Percentiles rank a stretch among this genome's conserved stretches.
Evolutionary conservation across 257 asterid genomes (phyloP).

Genomic region (Solanum appendiculatum): DNA sequence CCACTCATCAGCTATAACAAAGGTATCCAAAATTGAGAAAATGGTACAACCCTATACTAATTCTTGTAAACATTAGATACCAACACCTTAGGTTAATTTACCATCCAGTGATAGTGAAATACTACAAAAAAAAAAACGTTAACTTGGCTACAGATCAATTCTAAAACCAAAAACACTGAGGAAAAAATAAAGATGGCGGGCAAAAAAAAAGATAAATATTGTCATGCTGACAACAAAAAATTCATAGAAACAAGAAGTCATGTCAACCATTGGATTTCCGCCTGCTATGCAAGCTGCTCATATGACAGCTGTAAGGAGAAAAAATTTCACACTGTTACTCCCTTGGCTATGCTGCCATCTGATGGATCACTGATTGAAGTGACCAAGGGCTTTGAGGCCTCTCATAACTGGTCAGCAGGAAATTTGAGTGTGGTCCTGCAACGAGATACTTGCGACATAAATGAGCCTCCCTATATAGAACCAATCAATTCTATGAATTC

Average conservation of each 20-base stretch:
- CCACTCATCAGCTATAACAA: background rate
- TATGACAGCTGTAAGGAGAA: slow-evolving; percentile 30
- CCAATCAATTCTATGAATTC: background rate
- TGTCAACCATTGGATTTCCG: slow-evolving; percentile 21
- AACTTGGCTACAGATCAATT: background rate
- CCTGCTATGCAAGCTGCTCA: slow-evolving; percentile 4
- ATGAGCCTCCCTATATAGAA: slow-evolving; percentile 13
- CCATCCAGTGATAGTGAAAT: background rate
- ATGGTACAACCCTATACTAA: background rate
- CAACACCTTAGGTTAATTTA: background rate
- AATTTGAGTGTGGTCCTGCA: slow-evolving; percentile 8
- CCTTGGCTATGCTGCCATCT: slow-evolving; percentile 52
- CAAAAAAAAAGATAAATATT: background rate
- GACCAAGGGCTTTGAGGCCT: background rate
- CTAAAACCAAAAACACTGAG: background rate
- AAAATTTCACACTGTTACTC: slow-evolving; percentile 46
- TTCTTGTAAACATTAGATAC: background rate
- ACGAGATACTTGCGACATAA: slow-evolving; percentile 18
- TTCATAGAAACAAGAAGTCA: no score
- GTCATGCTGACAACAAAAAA: background rate
- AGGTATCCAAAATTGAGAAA: background rate
- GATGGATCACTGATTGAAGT: slow-evolving; percentile 27
- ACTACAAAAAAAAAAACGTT: background rate
- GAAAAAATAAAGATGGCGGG: background rate
- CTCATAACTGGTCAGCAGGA: background rate